Base-by-base conservation (phyloP, 2,329 filamentous ascomycete species). In the Colletotrichum eremochloae region DNA sequence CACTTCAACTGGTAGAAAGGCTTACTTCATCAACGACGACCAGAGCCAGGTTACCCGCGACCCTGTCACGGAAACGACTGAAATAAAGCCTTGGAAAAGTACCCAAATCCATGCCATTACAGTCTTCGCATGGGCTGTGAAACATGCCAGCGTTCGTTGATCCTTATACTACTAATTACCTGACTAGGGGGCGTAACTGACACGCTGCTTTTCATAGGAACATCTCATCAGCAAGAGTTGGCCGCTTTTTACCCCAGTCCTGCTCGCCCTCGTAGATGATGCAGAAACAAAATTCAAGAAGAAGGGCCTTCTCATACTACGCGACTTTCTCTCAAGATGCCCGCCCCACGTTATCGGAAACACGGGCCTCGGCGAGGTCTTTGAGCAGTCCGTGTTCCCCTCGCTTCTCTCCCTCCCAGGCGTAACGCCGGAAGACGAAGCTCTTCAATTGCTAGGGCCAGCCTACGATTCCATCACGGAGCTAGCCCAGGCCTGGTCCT, bases 331-430 rank as follows among this genome's bases (percentile, higher is more conserved):
- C 50, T 73, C 79, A 14, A 86, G 83, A 63, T 88, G 89, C 55
- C 86, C 89, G 0, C 74, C 82, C 1, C 78, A 81, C 5, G 84
- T 92, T 2, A 85, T 95, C 56, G 80, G 80, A 15, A 85, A 85
- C 57, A 93, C 90, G 0, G 93, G 93, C 0, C 88, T 96, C 9
- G 88, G 87, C 31, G 82, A 86, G 18, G 87, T 96, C 36, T 92
- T 96, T 73, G 88, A 92, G 76, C 88, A 94, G 29, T 88, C 91
- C 3, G 81, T 94, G 2, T 87, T 91, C 75, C 93, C 94, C 0
- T 90, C 91, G 46, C 86, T 97, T n/a, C 86, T 92, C 9, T 93
- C 91, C 76, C 86, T 97, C 7, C 95, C 96, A 0, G 90, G 87
- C 15, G 84, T 97, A 53, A 97, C 94, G 0, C 90, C 93, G 0